These are phyloP conservation scores for Elsinoe batatas DNA, from an alignment of 2,329 filamentous ascomycete species.

Conservation along the genomic window DNA sequence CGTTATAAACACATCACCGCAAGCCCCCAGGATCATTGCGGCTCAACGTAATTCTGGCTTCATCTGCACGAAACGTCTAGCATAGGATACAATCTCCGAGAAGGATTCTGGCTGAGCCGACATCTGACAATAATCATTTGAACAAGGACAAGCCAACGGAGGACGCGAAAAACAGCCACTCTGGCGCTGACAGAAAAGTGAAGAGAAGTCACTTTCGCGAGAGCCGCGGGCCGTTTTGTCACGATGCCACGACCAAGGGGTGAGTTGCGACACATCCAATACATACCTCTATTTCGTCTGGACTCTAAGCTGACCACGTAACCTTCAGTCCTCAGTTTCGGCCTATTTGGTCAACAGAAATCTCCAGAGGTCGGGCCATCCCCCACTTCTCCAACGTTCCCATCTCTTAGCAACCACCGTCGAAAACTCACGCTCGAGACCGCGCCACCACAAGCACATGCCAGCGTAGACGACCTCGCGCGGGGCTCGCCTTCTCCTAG, in stretches of 20 bases:
- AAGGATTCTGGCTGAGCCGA: neutral
- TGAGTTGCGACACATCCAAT: slow-evolving; percentile 3
- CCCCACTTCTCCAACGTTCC: slow-evolving; percentile 12
- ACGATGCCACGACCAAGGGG: slow-evolving; percentile 13
- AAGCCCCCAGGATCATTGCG: neutral
- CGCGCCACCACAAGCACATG: slow-evolving; percentile 10
- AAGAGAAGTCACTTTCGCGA: slow-evolving; percentile 5
- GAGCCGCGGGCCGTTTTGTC: slow-evolving; percentile 9
- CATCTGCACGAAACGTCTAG: slow-evolving; percentile 2
- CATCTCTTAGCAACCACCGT: slow-evolving; percentile 15
- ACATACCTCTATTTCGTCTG: slow-evolving; percentile 3
- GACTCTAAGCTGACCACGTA: slow-evolving; percentile 1
- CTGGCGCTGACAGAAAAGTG: neutral
- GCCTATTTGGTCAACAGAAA: slow-evolving; percentile 10
- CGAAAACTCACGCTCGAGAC: slow-evolving; percentile 15
- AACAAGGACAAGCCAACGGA: neutral
- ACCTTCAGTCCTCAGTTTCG: slow-evolving; percentile 11
- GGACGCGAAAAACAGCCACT: neutral
- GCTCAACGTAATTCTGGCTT: slow-evolving; percentile 3
- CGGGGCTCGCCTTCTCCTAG: slow-evolving; percentile 21
- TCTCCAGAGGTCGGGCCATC: slow-evolving; percentile 6
- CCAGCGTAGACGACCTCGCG: slow-evolving; percentile 10
- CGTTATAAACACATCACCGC: neutral
- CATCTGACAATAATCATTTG: neutral
- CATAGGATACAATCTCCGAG: neutral